Evolutionary conservation across 2,329 filamentous ascomycete species (phyloP).

Genomic region (Ophiostoma perfectum): DNA sequence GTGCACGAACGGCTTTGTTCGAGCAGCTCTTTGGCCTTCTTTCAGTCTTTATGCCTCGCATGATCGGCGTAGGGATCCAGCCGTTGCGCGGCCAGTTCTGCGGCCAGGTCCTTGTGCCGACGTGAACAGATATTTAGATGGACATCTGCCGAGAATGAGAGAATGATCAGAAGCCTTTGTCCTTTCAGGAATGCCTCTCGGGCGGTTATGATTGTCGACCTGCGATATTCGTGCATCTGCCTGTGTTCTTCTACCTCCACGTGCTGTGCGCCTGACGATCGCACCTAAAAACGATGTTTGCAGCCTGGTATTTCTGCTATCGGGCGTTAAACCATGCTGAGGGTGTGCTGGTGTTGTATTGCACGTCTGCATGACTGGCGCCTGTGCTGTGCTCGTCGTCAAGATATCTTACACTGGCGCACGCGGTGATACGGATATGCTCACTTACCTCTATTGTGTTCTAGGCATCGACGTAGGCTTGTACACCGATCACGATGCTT

Average conservation of each 20-base stretch:
- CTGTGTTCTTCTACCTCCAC: neutral
- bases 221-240: neutral
- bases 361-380: too few species aligned
- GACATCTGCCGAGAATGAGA: neutral
- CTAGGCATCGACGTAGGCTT: too few species aligned
- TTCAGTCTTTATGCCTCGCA: too few species aligned
- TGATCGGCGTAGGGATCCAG: too few species aligned
- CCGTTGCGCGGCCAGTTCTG: too few species aligned
- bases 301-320: neutral
- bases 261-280: neutral
- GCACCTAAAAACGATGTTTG: neutral
- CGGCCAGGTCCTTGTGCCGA: too few species aligned
- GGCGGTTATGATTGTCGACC: too few species aligned
- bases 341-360: neutral
- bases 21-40: too few species aligned
- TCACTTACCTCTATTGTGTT: neutral
- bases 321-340: neutral
- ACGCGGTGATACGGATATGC: neutral
- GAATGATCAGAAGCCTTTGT: neutral
- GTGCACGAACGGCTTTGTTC: too few species aligned
- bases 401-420: too few species aligned
- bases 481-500: neutral
- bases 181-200: too few species aligned
- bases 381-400: neutral
- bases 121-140: too few species aligned